phyloP scores from a whole-genome alignment of 306 rosid species.

The Senna siamea region DNA sequence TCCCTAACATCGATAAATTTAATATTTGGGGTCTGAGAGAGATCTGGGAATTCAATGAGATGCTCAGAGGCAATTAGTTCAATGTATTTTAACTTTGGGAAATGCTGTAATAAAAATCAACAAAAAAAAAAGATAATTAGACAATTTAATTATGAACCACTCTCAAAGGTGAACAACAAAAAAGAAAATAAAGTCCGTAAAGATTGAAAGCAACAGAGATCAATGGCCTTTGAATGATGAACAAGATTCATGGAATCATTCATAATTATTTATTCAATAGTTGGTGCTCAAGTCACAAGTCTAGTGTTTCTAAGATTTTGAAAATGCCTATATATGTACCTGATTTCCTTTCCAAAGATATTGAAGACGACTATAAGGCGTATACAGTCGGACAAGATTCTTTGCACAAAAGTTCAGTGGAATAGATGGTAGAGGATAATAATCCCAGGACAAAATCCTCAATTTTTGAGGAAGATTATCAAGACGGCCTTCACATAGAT shows the following conservation, averaged over 20 bases:
- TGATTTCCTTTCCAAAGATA: neutral
- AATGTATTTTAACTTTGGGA: neutral
- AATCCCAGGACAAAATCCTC: neutral
- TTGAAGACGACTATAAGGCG: neutral
- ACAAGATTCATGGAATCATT: too few relatives aligned
- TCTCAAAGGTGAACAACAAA: too few relatives aligned
- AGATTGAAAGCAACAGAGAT: too few relatives aligned
- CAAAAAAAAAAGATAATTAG: too few relatives aligned
- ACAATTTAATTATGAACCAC: too few relatives aligned
- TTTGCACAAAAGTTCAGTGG: neutral
- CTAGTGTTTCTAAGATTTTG: too few relatives aligned
- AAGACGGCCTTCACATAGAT: too few relatives aligned
- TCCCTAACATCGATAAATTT: fast-evolving
- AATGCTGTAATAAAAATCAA: neutral
- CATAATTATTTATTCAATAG: too few relatives aligned
- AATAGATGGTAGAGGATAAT: neutral
- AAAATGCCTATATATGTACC: neutral
- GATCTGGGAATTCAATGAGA: neutral
- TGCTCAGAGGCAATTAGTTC: neutral
- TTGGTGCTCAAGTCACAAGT: too few relatives aligned
- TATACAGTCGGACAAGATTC: neutral
- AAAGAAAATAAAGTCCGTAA: too few relatives aligned
- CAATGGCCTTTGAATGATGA: too few relatives aligned
- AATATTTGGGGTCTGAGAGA: neutral
- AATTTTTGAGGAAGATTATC: neutral